phyloP scores from a whole-genome alignment of 495 filamentous ascomycete species.

The Viridothelium virens region DNA sequence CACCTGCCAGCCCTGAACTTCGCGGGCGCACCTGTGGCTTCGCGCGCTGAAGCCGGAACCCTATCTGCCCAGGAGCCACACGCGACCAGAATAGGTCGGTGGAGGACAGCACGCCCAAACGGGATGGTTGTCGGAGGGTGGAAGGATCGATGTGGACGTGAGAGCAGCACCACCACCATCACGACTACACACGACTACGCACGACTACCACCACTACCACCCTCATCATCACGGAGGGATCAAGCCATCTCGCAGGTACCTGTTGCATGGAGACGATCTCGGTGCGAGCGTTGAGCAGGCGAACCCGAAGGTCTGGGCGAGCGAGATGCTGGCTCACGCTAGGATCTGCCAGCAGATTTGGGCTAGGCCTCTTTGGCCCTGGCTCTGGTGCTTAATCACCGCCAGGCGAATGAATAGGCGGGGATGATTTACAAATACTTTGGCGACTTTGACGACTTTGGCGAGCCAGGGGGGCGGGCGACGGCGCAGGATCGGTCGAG shows the following conservation, averaged over 20 bases:
- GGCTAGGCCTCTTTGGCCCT: neutral
- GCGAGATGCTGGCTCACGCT: conserved; percentile 4
- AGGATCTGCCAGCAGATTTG: conserved; percentile 12
- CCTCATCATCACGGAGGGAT: neutral
- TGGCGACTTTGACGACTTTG: too few species aligned
- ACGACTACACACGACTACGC: too few species aligned
- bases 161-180: too few species aligned
- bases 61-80: neutral
- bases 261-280: conserved; percentile 3
- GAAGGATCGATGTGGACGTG: too few species aligned
- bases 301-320: conserved; percentile 4
- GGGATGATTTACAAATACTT: conserved; percentile 5
- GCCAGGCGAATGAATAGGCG: neutral
- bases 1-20: neutral
- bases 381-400: neutral
- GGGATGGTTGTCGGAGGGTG: neutral
- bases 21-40: neutral
- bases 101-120: neutral
- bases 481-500: conserved; percentile 6
- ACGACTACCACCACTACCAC: too few species aligned
- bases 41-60: conserved; percentile 2
- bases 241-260: neutral
- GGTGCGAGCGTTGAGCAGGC: conserved; percentile 10
- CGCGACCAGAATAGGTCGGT: conserved; percentile 5
- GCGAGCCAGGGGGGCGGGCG: conserved; percentile 3